Evolutionary conservation across 1,284 basidiomycete species (phyloP).

Genomic region (Paramarasmius palmivorus): DNA sequence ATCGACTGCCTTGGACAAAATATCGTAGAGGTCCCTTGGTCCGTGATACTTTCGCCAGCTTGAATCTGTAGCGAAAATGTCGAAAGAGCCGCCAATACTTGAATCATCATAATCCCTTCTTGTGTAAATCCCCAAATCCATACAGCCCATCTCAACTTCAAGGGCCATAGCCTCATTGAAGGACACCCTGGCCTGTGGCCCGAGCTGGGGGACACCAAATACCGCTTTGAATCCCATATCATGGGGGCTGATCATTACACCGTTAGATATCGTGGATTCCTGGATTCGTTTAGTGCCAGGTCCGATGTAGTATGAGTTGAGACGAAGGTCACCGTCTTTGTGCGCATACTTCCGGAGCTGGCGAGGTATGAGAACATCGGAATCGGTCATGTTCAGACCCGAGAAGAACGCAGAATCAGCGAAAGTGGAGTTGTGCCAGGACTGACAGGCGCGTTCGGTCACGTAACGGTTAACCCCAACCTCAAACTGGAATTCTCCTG

Average conservation of each 20-base stretch:
- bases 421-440: slow-evolving; percentile 20
- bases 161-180: slow-evolving; percentile 19
- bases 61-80: slow-evolving; percentile 6
- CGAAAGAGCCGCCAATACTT: background rate
- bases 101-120: no score
- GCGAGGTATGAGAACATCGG: slow-evolving; percentile 18
- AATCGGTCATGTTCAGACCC: slow-evolving; percentile 19
- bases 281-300: slow-evolving; percentile 9
- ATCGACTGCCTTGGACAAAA: slow-evolving; percentile 15
- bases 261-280: slow-evolving; percentile 15
- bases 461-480: no score
- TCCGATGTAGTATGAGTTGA: slow-evolving; percentile 19
- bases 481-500: no score
- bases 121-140: slow-evolving; percentile 14
- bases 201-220: slow-evolving; percentile 18
- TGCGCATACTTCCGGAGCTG: slow-evolving; percentile 5
- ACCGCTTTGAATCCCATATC: slow-evolving; percentile 16
- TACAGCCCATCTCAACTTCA: slow-evolving; percentile 21
- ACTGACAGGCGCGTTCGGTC: slow-evolving; percentile 11
- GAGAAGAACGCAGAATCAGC: slow-evolving; percentile 16
- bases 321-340: slow-evolving; percentile 8
- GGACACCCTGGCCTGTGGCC: slow-evolving; percentile 11
- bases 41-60: slow-evolving; percentile 15
- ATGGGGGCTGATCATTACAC: slow-evolving; percentile 18
- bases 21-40: slow-evolving; percentile 16